These are phyloP conservation scores for Murraya koenigii DNA, from an alignment of 345 rosid genomes.

Conservation along the genomic window DNA sequence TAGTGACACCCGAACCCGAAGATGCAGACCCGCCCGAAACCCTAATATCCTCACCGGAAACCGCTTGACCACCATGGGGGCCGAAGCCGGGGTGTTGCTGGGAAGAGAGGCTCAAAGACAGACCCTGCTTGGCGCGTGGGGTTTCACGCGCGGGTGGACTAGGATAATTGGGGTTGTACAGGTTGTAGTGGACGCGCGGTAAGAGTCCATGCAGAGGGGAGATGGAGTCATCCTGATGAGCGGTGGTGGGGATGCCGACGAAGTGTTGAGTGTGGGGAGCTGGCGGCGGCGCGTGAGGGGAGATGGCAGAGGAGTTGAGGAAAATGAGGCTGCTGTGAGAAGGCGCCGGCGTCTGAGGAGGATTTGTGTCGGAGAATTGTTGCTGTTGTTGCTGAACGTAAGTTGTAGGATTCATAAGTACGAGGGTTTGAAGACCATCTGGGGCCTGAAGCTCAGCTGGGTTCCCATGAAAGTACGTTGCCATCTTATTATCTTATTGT, in stretches of 20 bases:
- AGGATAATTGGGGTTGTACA: conserved; percentile 61
- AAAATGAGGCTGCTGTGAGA: conserved; percentile 41
- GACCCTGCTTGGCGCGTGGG: conserved; percentile 75
- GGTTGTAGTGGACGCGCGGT: conserved; percentile 75
- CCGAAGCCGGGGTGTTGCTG: conserved; percentile 66
- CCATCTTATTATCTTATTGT: conserved; percentile 37
- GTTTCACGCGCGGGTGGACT: conserved; percentile 52
- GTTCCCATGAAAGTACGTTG: conserved; percentile 76
- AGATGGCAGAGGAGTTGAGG: conserved; percentile 48
- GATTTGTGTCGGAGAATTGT: conserved; percentile 46
- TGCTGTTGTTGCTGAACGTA: conserved; percentile 55
- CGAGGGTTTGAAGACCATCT: conserved; percentile 84
- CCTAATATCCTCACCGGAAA: conserved; percentile 49
- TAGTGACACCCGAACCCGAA: conserved; percentile 73
- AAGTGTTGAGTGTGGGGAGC: conserved; percentile 64
- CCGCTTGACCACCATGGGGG: conserved; percentile 43
- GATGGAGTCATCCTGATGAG: conserved; percentile 43
- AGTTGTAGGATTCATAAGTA: conserved; percentile 90
- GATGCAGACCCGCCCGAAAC: conserved; percentile 57
- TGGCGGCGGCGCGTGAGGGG: conserved; percentile 31
- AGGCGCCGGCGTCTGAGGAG: conserved; percentile 33
- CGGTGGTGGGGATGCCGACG: conserved; percentile 67
- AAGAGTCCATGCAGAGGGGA: conserved; percentile 74
- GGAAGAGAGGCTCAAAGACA: conserved; percentile 84
- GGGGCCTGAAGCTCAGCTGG: conserved; percentile 63